These are phyloP conservation scores for Fusarium verrucosum DNA, from an alignment of 2,329 filamentous ascomycete genomes.

Conservation along the genomic window DNA sequence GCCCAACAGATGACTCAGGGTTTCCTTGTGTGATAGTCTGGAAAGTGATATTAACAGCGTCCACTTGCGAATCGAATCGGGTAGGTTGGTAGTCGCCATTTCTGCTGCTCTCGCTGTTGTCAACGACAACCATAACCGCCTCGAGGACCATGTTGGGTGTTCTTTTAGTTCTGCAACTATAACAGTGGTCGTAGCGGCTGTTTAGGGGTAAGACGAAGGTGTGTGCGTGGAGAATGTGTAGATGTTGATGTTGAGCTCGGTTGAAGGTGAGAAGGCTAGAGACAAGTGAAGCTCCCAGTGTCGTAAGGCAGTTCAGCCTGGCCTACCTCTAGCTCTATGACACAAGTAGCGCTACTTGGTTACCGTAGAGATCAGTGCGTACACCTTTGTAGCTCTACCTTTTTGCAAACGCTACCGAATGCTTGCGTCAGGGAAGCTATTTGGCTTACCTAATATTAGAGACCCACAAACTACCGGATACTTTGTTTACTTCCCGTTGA, in stretches of 20 bases:
- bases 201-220: conserved; percentile 2
- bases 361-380: not conserved
- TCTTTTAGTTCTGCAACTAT: conserved; percentile 26
- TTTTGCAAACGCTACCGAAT: conserved; percentile 1
- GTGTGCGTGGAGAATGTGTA: not conserved
- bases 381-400: conserved; percentile 33
- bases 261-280: conserved; percentile 44
- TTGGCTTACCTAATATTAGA: conserved; percentile 41
- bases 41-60: conserved; percentile 95
- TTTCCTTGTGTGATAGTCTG: conserved; percentile 94
- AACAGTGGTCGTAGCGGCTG: not conserved
- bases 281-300: conserved; percentile 43
- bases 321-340: conserved; percentile 40
- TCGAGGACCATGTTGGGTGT: conserved; percentile 90
- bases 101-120: conserved; percentile 98
- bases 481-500: conserved; percentile 45
- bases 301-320: conserved; percentile 61
- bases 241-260: conserved; percentile 36
- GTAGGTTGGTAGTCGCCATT: conserved; percentile 95
- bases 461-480: conserved; percentile 19
- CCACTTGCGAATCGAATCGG: conserved; percentile 94
- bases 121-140: conserved; percentile 99
- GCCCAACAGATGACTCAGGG: conserved; percentile 93
- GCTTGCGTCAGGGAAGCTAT: conserved; percentile 38
- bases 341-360: conserved; percentile 38